phyloP scores from a whole-genome alignment of 2,329 filamentous ascomycete species.

The Alternaria tenuissima region DNA sequence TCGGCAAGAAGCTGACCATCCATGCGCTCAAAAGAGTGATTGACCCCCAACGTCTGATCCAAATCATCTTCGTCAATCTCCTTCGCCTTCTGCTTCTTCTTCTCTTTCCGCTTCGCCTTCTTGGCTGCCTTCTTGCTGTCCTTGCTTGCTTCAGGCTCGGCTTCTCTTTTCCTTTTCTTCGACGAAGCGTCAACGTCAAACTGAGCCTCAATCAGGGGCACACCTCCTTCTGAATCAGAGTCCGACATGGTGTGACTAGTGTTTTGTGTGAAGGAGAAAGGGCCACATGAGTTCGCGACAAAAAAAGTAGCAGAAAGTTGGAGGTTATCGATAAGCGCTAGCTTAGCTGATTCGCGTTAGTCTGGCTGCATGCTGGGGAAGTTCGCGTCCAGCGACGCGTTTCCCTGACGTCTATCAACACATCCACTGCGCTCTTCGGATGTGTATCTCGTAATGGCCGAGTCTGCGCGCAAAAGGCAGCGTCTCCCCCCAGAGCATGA shows the following conservation, averaged over 20 bases:
- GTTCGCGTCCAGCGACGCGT: slow-evolving; percentile 34
- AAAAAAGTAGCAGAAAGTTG: slow-evolving; percentile 32
- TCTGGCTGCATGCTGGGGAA: slow-evolving; percentile 4
- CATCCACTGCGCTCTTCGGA: slow-evolving; percentile 18
- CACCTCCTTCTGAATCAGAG: slow-evolving; percentile 53
- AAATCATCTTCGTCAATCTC: slow-evolving; percentile 70
- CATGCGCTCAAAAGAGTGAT: slow-evolving; percentile 82
- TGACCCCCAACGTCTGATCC: slow-evolving; percentile 66
- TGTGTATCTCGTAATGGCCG: slow-evolving; percentile 40
- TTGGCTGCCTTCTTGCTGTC: slow-evolving; percentile 48
- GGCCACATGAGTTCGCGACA: slow-evolving; percentile 24
- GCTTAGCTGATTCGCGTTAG: slow-evolving; percentile 16
- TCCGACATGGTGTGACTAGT: slow-evolving; percentile 53
- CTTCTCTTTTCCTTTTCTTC: slow-evolving; percentile 55
- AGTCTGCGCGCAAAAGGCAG: slow-evolving; percentile 49
- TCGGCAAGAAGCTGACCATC: slow-evolving; percentile 85
- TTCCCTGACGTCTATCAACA: slow-evolving; percentile 33
- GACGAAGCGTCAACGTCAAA: slow-evolving; percentile 44
- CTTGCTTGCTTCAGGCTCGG: slow-evolving; percentile 39
- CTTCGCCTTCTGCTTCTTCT: slow-evolving; percentile 65
- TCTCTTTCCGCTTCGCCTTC: slow-evolving; percentile 58
- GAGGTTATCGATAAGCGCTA: slow-evolving; percentile 42
- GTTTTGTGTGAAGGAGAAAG: slow-evolving; percentile 31
- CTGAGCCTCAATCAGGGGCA: slow-evolving; percentile 56
- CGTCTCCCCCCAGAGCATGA: slow-evolving; percentile 43